Evolutionary conservation across 2,329 filamentous ascomycete species (phyloP).

Genomic region (Fusarium sp.): DNA sequence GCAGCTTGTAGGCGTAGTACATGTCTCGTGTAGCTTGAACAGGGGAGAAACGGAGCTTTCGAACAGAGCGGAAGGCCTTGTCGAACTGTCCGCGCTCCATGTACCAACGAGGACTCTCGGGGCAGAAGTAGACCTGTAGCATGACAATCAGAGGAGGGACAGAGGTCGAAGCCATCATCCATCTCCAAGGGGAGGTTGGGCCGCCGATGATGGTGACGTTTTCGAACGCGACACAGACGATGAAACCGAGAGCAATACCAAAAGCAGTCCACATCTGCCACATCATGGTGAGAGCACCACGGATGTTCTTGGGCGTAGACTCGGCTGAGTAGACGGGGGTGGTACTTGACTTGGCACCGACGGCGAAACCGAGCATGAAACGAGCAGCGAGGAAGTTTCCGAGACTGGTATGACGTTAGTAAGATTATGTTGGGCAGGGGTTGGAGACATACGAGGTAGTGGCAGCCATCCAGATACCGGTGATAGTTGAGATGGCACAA

Average conservation of each 20-base stretch:
- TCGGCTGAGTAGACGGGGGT: conserved; percentile 54
- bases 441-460: conserved; percentile 64
- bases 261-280: conserved; percentile 55
- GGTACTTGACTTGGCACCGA: conserved; percentile 54
- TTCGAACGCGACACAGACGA: conserved; percentile 52
- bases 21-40: conserved; percentile 65
- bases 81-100: conserved; percentile 62
- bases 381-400: conserved; percentile 50
- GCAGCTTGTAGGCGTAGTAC: conserved; percentile 60
- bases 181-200: conserved; percentile 50
- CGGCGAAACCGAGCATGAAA: conserved; percentile 54
- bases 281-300: conserved; percentile 56
- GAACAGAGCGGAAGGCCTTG: conserved; percentile 60
- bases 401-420: conserved; percentile 8
- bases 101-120: conserved; percentile 66
- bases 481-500: conserved; percentile 64
- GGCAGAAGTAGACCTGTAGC: conserved; percentile 65
- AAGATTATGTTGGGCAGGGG: rapidly evolving
- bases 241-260: conserved; percentile 57
- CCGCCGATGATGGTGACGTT: conserved; percentile 52
- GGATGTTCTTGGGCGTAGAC: conserved; percentile 54
- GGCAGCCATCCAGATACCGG: conserved; percentile 67
- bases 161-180: conserved; percentile 64
- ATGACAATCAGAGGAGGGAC: conserved; percentile 65
- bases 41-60: conserved; percentile 59